These are phyloP conservation scores for Diaporthe vaccinii DNA, from an alignment of 2,329 filamentous ascomycete species.

Conservation along the genomic window DNA sequence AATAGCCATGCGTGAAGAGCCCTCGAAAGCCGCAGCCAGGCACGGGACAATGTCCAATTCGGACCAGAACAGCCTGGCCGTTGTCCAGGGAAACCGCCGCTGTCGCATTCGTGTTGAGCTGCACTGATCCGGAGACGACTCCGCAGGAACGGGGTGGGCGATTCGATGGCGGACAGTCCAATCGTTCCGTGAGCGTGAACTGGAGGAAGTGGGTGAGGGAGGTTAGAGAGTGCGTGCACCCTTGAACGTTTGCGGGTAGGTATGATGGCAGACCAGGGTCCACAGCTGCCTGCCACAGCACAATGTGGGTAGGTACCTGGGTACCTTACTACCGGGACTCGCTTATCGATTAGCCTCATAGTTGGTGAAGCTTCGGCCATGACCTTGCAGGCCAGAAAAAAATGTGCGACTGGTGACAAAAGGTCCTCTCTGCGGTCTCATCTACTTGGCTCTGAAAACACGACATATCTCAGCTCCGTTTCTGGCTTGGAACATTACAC, in stretches of 20 bases:
- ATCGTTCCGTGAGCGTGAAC: slow-evolving; percentile 3
- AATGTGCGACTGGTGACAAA: slow-evolving; percentile 6
- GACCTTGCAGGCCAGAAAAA: slow-evolving; percentile 32
- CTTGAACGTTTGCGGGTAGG: slow-evolving; percentile 31
- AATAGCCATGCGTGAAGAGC: slow-evolving; percentile 40
- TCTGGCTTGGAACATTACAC: background rate
- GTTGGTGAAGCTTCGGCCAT: slow-evolving; percentile 24
- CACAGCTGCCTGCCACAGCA: slow-evolving; percentile 34
- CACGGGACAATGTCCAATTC: slow-evolving; percentile 25
- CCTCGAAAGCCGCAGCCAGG: slow-evolving; percentile 15
- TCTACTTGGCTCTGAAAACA: slow-evolving; percentile 7
- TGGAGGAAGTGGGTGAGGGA: slow-evolving; percentile 13
- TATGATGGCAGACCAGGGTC: slow-evolving; percentile 31
- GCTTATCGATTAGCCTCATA: slow-evolving; percentile 36
- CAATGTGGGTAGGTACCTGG: slow-evolving; percentile 22
- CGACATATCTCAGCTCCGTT: background rate
- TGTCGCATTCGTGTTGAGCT: slow-evolving; percentile 12
- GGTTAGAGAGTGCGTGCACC: slow-evolving; percentile 27
- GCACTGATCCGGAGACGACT: background rate
- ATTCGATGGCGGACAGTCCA: slow-evolving; percentile 13
- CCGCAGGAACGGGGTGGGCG: background rate
- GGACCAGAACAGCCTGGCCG: slow-evolving; percentile 28
- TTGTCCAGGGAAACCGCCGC: slow-evolving; percentile 9
- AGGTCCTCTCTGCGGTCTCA: slow-evolving; percentile 9
- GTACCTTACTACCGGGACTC: slow-evolving; percentile 10